phyloP scores from a whole-genome alignment of 495 filamentous ascomycete species.

The Cairneyella variabilis region DNA sequence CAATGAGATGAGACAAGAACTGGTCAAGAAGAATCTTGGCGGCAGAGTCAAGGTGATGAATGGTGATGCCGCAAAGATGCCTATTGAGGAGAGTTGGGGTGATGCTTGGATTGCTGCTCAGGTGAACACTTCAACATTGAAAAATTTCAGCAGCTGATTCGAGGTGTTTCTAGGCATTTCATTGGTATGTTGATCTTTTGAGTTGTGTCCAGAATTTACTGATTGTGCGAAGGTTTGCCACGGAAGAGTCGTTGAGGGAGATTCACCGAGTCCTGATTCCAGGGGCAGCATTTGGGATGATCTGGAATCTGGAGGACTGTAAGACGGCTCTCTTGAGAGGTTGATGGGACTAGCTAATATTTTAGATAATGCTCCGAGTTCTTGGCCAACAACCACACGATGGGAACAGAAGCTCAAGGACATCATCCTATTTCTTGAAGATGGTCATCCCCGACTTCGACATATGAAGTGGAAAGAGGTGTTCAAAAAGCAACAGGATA shows the following conservation, averaged over 20 bases:
- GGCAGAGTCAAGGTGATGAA: conserved; percentile 43
- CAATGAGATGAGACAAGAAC: conserved; percentile 50
- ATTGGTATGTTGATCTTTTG: conserved; percentile 41
- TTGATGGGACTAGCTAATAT: not conserved
- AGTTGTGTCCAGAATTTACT: not conserved
- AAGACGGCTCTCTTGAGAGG: conserved; percentile 15
- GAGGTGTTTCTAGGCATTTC: conserved; percentile 49
- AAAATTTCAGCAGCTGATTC: no score
- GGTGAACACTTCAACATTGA: no score
- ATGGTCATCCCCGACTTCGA: conserved; percentile 53
- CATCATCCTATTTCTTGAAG: conserved; percentile 43
- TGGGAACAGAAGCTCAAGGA: conserved; percentile 55
- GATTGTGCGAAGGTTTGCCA: conserved; percentile 51
- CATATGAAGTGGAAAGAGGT: conserved; percentile 47
- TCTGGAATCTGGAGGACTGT: conserved; percentile 69
- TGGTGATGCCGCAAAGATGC: conserved; percentile 51
- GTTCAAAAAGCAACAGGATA: conserved; percentile 46
- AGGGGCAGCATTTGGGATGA: conserved; percentile 50
- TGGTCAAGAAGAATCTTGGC: conserved; percentile 47
- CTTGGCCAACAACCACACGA: conserved; percentile 37
- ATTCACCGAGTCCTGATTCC: conserved; percentile 54
- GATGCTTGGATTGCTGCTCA: conserved; percentile 63
- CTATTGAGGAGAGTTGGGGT: conserved; percentile 49
- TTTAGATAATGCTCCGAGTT: conserved; percentile 43
- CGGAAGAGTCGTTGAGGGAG: conserved; percentile 47